Evolutionary conservation across 495 filamentous ascomycete genomes (phyloP).

Genomic region (Neurospora sp.): DNA sequence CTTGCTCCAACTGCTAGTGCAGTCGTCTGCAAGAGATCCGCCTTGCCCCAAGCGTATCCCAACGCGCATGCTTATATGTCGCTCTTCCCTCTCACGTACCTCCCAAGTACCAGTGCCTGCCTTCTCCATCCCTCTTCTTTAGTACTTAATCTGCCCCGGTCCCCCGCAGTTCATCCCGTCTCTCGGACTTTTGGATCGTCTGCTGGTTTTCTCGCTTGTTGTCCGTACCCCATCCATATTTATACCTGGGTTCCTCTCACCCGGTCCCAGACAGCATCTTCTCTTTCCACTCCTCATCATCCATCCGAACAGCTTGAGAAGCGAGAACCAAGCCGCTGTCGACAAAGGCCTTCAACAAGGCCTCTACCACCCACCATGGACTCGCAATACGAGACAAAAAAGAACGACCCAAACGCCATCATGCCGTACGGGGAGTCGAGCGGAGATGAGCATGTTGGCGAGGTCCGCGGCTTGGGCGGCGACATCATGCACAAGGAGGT

Average conservation of each 20-base stretch:
- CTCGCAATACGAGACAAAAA: neutral
- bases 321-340: neutral
- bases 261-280: neutral
- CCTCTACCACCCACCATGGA: neutral
- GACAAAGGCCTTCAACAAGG: neutral
- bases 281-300: neutral
- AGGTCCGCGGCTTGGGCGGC: neutral
- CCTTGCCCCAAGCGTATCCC: neutral
- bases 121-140: neutral
- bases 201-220: neutral
- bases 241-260: neutral
- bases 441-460: neutral
- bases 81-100: neutral
- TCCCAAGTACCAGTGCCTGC: neutral
- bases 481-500: constrained; percentile 17
- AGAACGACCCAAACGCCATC: neutral
- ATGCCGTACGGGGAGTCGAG: neutral
- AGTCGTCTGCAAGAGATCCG: neutral
- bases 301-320: neutral
- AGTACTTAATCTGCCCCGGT: neutral
- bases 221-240: neutral
- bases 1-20: neutral
- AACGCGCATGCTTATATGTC: neutral
- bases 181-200: neutral
- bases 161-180: neutral